phyloP scores from a whole-genome alignment of 176 grass and related monocot genomes.

The Eleusine indica region DNA sequence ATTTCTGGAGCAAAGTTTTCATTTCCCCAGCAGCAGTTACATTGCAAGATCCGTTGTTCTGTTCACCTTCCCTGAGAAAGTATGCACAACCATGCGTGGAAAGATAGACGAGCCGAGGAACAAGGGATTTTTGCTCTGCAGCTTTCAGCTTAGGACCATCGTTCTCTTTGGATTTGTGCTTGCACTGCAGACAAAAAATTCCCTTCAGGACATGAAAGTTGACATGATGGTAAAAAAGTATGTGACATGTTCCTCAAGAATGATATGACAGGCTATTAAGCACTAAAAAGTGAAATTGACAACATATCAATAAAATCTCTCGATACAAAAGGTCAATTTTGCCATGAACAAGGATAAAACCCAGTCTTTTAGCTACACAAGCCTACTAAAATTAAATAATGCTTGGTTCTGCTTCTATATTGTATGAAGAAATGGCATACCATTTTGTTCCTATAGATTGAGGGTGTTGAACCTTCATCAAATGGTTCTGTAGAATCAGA shows the following conservation, averaged over 20 bases:
- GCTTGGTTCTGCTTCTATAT: slow-evolving; percentile 1
- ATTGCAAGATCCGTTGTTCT: slow-evolving; percentile 59
- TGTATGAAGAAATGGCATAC: slow-evolving; percentile 51
- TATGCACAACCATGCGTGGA: slow-evolving; percentile 57
- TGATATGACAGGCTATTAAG: neutral
- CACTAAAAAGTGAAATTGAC: neutral
- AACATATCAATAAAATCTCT: neutral
- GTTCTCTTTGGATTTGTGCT: slow-evolving; percentile 59
- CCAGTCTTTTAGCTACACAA: slow-evolving; percentile 10
- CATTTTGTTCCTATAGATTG: slow-evolving; percentile 59
- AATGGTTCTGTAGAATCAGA: slow-evolving; percentile 62
- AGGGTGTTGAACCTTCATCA: slow-evolving; percentile 55
- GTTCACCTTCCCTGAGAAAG: slow-evolving; percentile 52
- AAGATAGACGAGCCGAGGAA: slow-evolving; percentile 84
- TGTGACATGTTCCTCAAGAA: neutral
- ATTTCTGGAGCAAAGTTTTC: slow-evolving; percentile 81
- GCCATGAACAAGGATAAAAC: neutral
- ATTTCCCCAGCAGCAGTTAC: slow-evolving; percentile 54
- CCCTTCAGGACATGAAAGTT: neutral
- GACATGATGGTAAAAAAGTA: neutral
- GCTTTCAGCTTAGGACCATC: slow-evolving; percentile 49
- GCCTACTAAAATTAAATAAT: slow-evolving; percentile 9
- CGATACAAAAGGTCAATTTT: neutral
- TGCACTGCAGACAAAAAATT: slow-evolving; percentile 50
- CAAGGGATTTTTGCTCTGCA: slow-evolving; percentile 76